Conservation (phyloP, 2,329 filamentous ascomycete species). For the Xylaria arbuscula region DNA sequence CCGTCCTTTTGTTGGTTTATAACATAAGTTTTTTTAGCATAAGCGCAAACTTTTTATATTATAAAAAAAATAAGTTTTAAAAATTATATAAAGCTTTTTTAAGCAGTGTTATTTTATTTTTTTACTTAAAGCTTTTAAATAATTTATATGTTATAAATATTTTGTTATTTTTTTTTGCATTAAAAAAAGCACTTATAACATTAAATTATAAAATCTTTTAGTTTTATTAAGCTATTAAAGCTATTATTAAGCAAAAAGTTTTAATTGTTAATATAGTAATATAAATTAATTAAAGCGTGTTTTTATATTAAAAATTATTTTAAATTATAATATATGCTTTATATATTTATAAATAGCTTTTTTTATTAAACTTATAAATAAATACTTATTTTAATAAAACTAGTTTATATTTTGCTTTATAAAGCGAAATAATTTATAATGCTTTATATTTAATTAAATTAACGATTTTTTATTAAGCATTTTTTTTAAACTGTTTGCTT, state of each 20-base stretch:
- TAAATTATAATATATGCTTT: neutral
- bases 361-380: slow-evolving; percentile 15
- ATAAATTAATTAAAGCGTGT: slow-evolving; percentile 1
- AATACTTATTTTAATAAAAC: slow-evolving; percentile 3
- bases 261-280: neutral
- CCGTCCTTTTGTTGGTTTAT: too few species aligned
- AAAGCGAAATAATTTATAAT: neutral
- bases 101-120: neutral
- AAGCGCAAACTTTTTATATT: slow-evolving; percentile 1
- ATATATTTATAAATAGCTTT: slow-evolving; percentile 5
- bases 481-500: neutral
- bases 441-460: neutral
- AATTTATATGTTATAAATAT: neutral
- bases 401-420: neutral
- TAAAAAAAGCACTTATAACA: neutral
- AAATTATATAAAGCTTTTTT: slow-evolving; percentile 11
- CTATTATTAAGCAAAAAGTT: too few species aligned
- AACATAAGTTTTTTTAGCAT: neutral
- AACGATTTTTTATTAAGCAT: neutral
- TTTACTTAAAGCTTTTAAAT: neutral
- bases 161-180: neutral
- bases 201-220: neutral
- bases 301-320: slow-evolving; percentile 5
- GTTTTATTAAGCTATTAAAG: neutral
- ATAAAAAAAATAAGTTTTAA: slow-evolving; percentile 1